Evolutionary conservation across 228 moss, liverwort and hornwort species (phyloP).

Genomic region (Sphagnum fallax): DNA sequence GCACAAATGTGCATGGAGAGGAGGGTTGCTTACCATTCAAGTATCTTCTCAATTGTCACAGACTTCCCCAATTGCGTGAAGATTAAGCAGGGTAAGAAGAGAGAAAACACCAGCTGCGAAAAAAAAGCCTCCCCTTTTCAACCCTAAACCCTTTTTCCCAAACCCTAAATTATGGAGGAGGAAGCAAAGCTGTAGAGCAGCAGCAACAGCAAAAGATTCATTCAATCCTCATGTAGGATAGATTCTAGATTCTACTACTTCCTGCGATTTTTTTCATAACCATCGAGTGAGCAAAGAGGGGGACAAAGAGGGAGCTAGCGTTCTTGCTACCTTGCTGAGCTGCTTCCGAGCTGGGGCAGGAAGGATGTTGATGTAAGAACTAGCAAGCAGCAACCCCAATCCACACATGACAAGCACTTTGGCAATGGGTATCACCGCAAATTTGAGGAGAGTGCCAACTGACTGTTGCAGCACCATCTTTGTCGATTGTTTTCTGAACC

Average conservation of each 20-base stretch:
- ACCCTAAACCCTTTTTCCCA: background rate
- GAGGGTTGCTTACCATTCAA: slow-evolving; percentile 48
- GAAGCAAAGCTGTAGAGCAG: background rate
- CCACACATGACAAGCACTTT: slow-evolving; percentile 85
- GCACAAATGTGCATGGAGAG: background rate
- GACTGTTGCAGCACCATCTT: slow-evolving; percentile 2
- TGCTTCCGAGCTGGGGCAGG: slow-evolving; percentile 52
- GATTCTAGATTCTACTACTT: too few relatives aligned
- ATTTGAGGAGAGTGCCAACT: slow-evolving; percentile 41
- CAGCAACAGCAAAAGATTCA: too few relatives aligned
- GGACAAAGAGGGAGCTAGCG: background rate
- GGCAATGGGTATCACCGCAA: slow-evolving; percentile 68
- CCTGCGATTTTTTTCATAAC: too few relatives aligned
- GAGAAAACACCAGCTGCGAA: background rate
- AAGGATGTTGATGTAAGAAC: slow-evolving; percentile 52
- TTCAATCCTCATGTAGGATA: too few relatives aligned
- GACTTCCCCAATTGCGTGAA: slow-evolving; percentile 41
- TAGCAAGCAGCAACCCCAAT: slow-evolving; percentile 62
- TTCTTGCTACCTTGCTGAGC: slow-evolving; percentile 57
- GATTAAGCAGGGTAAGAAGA: background rate
- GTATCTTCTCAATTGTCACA: slow-evolving; percentile 66
- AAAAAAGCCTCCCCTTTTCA: slow-evolving; percentile 6
- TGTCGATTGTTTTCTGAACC: background rate
- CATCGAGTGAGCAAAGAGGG: background rate
- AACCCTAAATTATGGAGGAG: background rate